Conservation (phyloP, 805 yeast genomes). For the Sungouiella thailandica region DNA sequence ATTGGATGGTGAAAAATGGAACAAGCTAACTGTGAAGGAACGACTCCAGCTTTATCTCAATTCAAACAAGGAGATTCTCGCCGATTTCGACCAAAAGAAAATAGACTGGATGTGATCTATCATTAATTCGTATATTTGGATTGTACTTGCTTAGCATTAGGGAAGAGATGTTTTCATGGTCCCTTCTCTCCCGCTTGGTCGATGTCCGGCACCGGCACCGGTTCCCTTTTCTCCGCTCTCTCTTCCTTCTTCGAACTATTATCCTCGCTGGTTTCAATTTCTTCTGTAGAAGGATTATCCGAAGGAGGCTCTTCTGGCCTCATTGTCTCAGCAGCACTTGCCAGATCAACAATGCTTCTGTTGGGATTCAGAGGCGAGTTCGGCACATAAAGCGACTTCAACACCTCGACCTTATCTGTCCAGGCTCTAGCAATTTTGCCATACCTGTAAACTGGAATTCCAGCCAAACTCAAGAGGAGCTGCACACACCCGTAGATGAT, state of each 20-base stretch:
- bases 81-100: slow-evolving; percentile 1
- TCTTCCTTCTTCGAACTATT: too few relatives aligned
- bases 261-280: too few relatives aligned
- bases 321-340: too few relatives aligned
- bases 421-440: slow-evolving; percentile 49
- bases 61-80: slow-evolving; percentile 8
- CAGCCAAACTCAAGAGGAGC: slow-evolving; percentile 42
- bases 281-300: too few relatives aligned
- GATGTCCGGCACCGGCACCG: too few relatives aligned
- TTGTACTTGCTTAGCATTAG: too few relatives aligned
- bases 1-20: slow-evolving; percentile 49
- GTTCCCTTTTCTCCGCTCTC: too few relatives aligned
- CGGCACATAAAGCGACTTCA: slow-evolving; percentile 29
- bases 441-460: slow-evolving; percentile 48
- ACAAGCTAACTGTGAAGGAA: slow-evolving; percentile 43
- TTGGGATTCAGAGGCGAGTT: not conserved
- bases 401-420: slow-evolving; percentile 44
- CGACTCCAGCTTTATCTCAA: slow-evolving; percentile 40
- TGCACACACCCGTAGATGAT: slow-evolving; percentile 51
- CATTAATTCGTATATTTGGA: too few relatives aligned
- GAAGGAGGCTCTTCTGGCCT: too few relatives aligned
- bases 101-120: slow-evolving; percentile 6
- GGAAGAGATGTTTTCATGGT: too few relatives aligned
- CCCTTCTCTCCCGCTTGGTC: too few relatives aligned
- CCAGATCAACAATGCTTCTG: too few relatives aligned